Evolutionary conservation across 2,329 filamentous ascomycete species (phyloP).

Genomic region (Metarhizium album): DNA sequence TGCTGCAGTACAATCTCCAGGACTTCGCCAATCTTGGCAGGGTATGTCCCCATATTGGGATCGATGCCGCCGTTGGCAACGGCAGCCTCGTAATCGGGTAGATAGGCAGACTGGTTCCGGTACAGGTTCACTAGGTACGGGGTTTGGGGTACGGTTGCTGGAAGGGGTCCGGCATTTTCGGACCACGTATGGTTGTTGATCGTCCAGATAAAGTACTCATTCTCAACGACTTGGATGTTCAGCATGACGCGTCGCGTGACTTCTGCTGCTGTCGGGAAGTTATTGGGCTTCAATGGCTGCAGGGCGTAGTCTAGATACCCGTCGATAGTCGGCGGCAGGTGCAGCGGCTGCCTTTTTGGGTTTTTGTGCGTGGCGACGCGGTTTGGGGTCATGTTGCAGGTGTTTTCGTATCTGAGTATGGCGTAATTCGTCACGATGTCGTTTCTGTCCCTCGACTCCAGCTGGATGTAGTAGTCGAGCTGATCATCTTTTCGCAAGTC

Average conservation of each 20-base stretch:
- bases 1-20: conserved; percentile 41
- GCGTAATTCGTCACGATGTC: conserved; percentile 34
- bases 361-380: conserved; percentile 3
- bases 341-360: neutral
- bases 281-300: neutral
- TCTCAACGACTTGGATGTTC: neutral
- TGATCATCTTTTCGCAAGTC: conserved; percentile 10
- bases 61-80: conserved; percentile 42
- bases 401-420: conserved; percentile 31
- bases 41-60: conserved; percentile 36
- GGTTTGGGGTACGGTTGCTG: neutral
- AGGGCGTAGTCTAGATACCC: conserved; percentile 3
- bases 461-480: conserved; percentile 34
- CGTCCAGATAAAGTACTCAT: neutral
- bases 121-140: conserved; percentile 10
- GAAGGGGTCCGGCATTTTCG: conserved; percentile 15
- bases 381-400: neutral
- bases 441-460: conserved; percentile 39
- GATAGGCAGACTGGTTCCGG: conserved; percentile 3
- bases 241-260: conserved; percentile 3
- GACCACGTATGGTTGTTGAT: conserved; percentile 34
- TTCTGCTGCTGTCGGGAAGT: neutral
- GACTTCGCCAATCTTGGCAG: conserved; percentile 44
- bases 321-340: neutral
- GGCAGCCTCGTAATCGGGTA: conserved; percentile 41